These are phyloP conservation scores for Macrophomina phaseolina DNA, from an alignment of 2,329 filamentous ascomycete genomes.

Conservation along the genomic window DNA sequence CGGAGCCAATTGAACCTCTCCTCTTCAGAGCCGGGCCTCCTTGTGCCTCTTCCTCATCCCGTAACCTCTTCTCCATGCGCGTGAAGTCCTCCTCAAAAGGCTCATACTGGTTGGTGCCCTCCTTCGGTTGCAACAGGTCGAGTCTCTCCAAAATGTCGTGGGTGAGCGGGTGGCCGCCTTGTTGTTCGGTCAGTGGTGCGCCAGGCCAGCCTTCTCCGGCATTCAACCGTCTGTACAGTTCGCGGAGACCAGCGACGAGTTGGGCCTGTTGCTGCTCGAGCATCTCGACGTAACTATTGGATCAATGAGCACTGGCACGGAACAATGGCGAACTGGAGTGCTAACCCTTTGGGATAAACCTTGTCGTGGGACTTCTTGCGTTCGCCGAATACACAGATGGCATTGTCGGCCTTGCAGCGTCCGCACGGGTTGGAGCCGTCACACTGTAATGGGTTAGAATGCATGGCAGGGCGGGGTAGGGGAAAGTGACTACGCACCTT, in stretches of 20 bases:
- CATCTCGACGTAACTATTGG: slow-evolving; percentile 66
- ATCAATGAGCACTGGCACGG: background rate
- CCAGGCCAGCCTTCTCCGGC: slow-evolving; percentile 63
- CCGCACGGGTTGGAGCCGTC: slow-evolving; percentile 67
- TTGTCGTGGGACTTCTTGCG: slow-evolving; percentile 71
- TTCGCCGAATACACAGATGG: slow-evolving; percentile 69
- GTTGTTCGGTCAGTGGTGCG: slow-evolving; percentile 56
- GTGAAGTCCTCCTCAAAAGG: slow-evolving; percentile 65
- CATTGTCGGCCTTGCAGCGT: slow-evolving; percentile 67
- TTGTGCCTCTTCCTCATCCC: slow-evolving; percentile 60
- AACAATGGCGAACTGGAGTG: slow-evolving; percentile 30
- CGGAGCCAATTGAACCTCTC: slow-evolving; percentile 59
- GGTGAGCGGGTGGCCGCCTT: slow-evolving; percentile 63
- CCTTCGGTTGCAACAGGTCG: slow-evolving; percentile 61
- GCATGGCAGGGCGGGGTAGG: slow-evolving; percentile 25
- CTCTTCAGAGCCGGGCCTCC: slow-evolving; percentile 39
- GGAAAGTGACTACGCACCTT: slow-evolving; percentile 54
- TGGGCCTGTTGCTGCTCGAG: slow-evolving; percentile 69
- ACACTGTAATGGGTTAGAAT: slow-evolving; percentile 50
- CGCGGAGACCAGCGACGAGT: slow-evolving; percentile 65
- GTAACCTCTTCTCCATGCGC: slow-evolving; percentile 60
- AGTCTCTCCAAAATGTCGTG: slow-evolving; percentile 68
- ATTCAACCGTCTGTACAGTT: slow-evolving; percentile 61
- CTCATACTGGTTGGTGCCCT: slow-evolving; percentile 51
- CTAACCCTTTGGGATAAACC: slow-evolving; percentile 71